Conservation (phyloP, 2,329 filamentous ascomycete genomes). For the Penicillium nordicum region DNA sequence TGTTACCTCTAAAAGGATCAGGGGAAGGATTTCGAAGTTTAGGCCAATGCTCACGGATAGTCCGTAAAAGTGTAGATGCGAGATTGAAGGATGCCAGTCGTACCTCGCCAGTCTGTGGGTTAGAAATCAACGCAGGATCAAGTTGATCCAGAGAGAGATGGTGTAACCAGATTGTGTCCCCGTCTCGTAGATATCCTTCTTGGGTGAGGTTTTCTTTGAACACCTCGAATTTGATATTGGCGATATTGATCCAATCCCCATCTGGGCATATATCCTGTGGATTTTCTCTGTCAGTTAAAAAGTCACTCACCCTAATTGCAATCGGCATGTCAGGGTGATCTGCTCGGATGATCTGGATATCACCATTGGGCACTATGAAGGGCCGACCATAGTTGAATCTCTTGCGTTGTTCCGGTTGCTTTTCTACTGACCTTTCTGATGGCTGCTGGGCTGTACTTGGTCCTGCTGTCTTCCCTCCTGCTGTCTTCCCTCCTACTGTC, state of each 20-base stretch:
- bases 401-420: too few species aligned
- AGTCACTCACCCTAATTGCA: neutral
- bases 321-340: neutral
- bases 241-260: constrained; percentile 1
- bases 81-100: neutral
- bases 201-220: neutral
- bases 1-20: neutral
- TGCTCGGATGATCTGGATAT: neutral
- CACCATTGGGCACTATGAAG: neutral
- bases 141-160: neutral
- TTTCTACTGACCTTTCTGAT: neutral
- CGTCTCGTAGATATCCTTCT: neutral
- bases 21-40: neutral
- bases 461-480: neutral
- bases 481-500: too few species aligned
- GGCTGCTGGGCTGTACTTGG: neutral
- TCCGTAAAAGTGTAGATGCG: neutral
- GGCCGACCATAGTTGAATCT: neutral
- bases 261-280: neutral
- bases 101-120: neutral
- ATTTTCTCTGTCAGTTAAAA: neutral
- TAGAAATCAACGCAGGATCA: neutral
- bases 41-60: neutral
- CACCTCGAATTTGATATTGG: neutral
- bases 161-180: neutral